Percentiles rank a stretch among this genome's conserved stretches.
Evolutionary conservation across 495 filamentous ascomycete genomes (phyloP).

Genomic region (Neohortaea acidophila): DNA sequence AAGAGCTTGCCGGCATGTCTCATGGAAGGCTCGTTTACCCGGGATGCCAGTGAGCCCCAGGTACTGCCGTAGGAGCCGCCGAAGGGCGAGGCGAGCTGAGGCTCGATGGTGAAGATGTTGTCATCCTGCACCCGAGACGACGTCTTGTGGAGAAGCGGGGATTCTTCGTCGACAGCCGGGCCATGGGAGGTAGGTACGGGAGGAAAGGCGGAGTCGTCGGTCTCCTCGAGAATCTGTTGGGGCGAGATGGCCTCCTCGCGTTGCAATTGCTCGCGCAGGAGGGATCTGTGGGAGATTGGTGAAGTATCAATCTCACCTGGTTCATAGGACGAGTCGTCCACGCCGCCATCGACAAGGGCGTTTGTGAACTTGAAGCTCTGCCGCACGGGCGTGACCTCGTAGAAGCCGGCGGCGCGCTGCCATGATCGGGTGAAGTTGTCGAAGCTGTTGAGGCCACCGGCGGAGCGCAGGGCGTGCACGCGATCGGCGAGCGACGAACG

Average conservation of each 20-base stretch:
- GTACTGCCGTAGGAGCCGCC: constrained; percentile 59
- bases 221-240: too few relatives aligned
- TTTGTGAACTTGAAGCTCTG: constrained; percentile 41
- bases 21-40: constrained; percentile 52
- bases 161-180: constrained; percentile 1
- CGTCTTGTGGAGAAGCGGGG: constrained; percentile 6
- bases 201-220: too few relatives aligned
- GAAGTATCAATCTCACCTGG: constrained; percentile 18
- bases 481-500: constrained; percentile 65
- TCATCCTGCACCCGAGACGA: constrained; percentile 18
- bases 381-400: constrained; percentile 63
- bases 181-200: constrained; percentile 4
- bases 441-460: constrained; percentile 83
- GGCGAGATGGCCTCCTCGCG: too few relatives aligned
- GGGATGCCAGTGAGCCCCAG: constrained; percentile 61
- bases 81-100: constrained; percentile 48
- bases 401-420: constrained; percentile 80
- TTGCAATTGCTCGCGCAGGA: constrained; percentile 34
- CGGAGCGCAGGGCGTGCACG: constrained; percentile 51
- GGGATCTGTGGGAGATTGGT: constrained; percentile 28
- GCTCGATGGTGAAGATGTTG: constrained; percentile 46
- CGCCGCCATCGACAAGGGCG: constrained; percentile 35
- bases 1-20: constrained; percentile 56
- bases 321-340: constrained; percentile 24
- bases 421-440: constrained; percentile 90